Base-by-base conservation (phyloP, 2,329 filamentous ascomycete genomes). In the Cladosporium sp. region DNA sequence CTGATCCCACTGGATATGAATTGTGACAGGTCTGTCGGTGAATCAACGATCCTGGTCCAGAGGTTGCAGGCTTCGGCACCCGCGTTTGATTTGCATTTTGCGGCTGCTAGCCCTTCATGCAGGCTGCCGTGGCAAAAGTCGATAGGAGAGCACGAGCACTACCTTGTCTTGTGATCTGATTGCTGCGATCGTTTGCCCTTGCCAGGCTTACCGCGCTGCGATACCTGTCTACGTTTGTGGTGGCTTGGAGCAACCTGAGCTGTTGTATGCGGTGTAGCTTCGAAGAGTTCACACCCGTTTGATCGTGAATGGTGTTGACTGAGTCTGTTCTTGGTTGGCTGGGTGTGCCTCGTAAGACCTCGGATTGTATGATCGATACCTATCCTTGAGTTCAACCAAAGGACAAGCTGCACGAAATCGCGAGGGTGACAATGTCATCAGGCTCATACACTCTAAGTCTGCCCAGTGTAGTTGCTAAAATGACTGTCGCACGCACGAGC, bases 231-330 rank as follows among this genome's bases (percentile, higher is more conserved):
- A 24, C 42, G 30, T n/a, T 11, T 34, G 27, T 32, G 19, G 27
- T 37, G 27, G 47, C 39, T 42, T 20, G 5, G 30, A 30, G 36
- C 43, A 34, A 29, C 17, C 47, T n/a, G 34, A 20, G 41, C 30
- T 52, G 45, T 50, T 44, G 37, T 44, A 52, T 52, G 44, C 38
- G 34, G 47, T 47, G 48, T 24, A 27, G 24, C 43, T 30, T 18
- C 24, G 32, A 9, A 27, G 22, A 4, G 22, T 27, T 27, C 22
- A 27, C 22, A 9, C 22, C 22, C 9, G n/a, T n/a, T n/a, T n/a
- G n/a, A n/a, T n/a, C n/a, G n/a, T n/a, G n/a, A n/a, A n/a, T n/a
- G n/a, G n/a, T n/a, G n/a, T n/a, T n/a, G n/a, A n/a, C n/a, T n/a
- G n/a, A n/a, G n/a, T n/a, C n/a, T n/a, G n/a, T n/a, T n/a, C n/a